phyloP scores from a whole-genome alignment of 441 rosid genomes.

The Melastoma candidum region DNA sequence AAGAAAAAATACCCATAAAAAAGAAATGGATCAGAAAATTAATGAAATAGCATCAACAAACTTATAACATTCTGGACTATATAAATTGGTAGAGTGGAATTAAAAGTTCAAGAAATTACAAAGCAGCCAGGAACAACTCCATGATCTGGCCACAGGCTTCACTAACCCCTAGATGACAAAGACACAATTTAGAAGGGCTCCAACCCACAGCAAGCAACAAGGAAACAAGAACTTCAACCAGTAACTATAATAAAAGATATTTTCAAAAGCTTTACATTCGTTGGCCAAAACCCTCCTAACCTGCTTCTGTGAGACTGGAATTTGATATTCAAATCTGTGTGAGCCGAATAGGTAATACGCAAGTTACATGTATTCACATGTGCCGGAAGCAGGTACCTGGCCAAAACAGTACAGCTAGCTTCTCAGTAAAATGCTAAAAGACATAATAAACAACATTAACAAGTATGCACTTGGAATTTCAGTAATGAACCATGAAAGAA shows the following conservation, averaged over 20 bases:
- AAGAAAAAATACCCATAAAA: too few species aligned
- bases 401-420: neutral
- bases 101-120: slow-evolving; percentile 40
- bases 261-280: slow-evolving; percentile 7
- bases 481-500: too few species aligned
- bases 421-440: too few species aligned
- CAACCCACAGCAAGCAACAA: slow-evolving; percentile 28
- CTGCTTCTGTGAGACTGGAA: slow-evolving; percentile 99
- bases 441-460: too few species aligned
- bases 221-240: neutral
- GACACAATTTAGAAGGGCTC: slow-evolving; percentile 8
- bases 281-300: slow-evolving; percentile 25
- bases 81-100: neutral
- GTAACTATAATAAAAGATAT: slow-evolving; percentile 10
- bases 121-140: slow-evolving; percentile 40
- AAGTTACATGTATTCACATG: slow-evolving; percentile 69
- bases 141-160: slow-evolving; percentile 43
- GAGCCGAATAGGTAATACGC: slow-evolving; percentile 96
- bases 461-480: too few species aligned
- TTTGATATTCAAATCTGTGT: slow-evolving; percentile 94
- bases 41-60: too few species aligned
- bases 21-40: too few species aligned
- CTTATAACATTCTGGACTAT: too few species aligned
- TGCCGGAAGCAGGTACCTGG: slow-evolving; percentile 86
- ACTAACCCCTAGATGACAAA: slow-evolving; percentile 48